Evolutionary conservation across 108 stramenopile genomes (phyloP).

Genomic region (Cyclotella cryptica): DNA sequence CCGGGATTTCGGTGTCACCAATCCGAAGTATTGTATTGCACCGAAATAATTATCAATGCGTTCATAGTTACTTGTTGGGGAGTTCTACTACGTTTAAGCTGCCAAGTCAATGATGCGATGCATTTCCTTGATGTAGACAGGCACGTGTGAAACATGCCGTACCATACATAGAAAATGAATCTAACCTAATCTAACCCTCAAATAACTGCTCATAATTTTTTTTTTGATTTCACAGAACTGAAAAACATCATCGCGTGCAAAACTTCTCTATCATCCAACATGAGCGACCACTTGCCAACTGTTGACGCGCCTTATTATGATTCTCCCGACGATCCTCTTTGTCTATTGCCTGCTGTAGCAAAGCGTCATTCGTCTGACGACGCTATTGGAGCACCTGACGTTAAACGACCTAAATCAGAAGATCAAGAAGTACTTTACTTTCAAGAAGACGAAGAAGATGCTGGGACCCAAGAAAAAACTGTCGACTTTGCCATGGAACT

Average conservation of each 20-base stretch:
- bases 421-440: conserved; percentile 13
- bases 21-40: conserved; percentile 1
- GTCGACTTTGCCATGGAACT: conserved; percentile 42
- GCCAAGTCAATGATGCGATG: background rate
- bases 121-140: background rate
- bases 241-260: no score
- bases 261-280: background rate
- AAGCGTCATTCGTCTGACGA: background rate
- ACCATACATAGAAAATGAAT: no score
- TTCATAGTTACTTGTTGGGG: background rate
- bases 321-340: conserved; percentile 2
- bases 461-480: background rate
- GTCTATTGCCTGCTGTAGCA: background rate
- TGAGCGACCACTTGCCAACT: background rate
- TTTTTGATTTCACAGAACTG: no score
- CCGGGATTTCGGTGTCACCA: background rate
- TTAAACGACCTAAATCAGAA: conserved; percentile 22
- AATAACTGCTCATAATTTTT: no score
- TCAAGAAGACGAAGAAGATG: conserved; percentile 17
- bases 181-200: no score
- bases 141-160: no score
- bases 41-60: background rate
- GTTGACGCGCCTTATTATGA: background rate
- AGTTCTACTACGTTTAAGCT: background rate
- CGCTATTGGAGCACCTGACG: background rate